A percentile compares a stretch with the other conserved stretches of the same genome.
These are phyloP conservation scores for Meripilus lineatus DNA, from an alignment of 1,284 basidiomycete species.

Conservation along the genomic window DNA sequence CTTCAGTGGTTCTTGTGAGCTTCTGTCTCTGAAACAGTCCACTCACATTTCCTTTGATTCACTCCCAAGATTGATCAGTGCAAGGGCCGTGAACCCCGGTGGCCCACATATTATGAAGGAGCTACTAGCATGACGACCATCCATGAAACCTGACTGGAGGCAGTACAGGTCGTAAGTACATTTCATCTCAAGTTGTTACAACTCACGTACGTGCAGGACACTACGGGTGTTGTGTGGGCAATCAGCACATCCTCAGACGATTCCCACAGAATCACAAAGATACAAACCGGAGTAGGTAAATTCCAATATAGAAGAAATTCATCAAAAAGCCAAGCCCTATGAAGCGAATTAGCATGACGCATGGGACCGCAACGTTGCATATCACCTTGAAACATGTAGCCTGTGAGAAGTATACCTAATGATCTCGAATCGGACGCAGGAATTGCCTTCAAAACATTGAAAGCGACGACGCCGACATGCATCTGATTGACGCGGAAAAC, in stretches of 20 bases:
- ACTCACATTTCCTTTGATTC: slow-evolving; percentile 36
- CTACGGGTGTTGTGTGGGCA: slow-evolving; percentile 19
- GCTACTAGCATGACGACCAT: slow-evolving; percentile 45
- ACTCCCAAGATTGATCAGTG: slow-evolving; percentile 39
- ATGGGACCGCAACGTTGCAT: background rate
- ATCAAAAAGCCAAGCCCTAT: slow-evolving; percentile 48
- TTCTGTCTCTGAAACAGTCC: background rate
- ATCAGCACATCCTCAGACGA: background rate
- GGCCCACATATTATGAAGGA: slow-evolving; percentile 45
- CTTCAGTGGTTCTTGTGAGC: too few relatives aligned
- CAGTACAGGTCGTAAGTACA: background rate
- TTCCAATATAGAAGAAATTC: slow-evolving; percentile 48
- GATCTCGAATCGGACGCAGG: slow-evolving; percentile 29
- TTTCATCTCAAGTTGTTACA: background rate
- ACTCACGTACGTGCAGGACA: slow-evolving; percentile 35
- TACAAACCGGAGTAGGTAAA: slow-evolving; percentile 45
- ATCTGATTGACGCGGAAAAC: too few relatives aligned
- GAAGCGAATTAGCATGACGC: slow-evolving; percentile 1
- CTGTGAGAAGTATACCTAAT: slow-evolving; percentile 37
- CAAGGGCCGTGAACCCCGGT: slow-evolving; percentile 45
- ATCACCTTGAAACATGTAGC: slow-evolving; percentile 46
- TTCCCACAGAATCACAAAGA: slow-evolving; percentile 41
- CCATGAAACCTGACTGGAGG: slow-evolving; percentile 40
- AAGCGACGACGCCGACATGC: slow-evolving; percentile 44
- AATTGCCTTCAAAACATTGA: slow-evolving; percentile 38